Evolutionary conservation across 495 filamentous ascomycete genomes (phyloP), one percentile per base, ranked within the genome.

Genomic region (Sporormia fimetaria): DNA sequence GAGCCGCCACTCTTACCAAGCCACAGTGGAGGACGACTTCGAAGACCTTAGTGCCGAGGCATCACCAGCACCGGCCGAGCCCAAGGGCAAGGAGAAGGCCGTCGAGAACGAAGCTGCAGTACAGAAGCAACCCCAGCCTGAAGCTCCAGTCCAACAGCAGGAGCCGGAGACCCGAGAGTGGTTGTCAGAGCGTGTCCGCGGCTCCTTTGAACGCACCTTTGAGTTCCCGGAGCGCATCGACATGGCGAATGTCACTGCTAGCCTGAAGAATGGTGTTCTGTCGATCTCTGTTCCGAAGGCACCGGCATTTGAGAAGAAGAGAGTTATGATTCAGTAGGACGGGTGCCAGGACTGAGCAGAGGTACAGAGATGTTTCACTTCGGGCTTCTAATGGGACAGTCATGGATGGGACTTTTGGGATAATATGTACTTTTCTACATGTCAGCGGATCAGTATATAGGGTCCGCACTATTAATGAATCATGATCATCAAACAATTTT

Each of bases 121-220:
- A 25, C 9, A 9, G 2, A 11, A 5, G 17, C 36, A 39, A 20
- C 36, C 36, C 6, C 20, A 40, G 22, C 37, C 28, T 15, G 23
- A 49, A 33, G 21, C 20, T 31, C 39, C 30, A n/a, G 33, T 29
- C 10, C 26, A 61, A 33, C 47, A 62, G 51, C 35, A 56, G 39
- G 49, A 65, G 55, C 62, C 66, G 2, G 37, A 63, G 30, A 61
- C 63, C 54, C 75, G 72, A 57, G 88, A 78, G 66, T 87, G 81
- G 83, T 67, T 80, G 25, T 69, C 70, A 15, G 87, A 95, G 70
- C 78, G 86, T 48, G 73, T 66, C 9, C 63, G 82, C 37, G 87
- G 87, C 44, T 69, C 80, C 33, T 96, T 94, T 68, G 66, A 74
- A 26, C 75, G 87, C 36, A 68, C 66, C 18, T 94, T 94, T 68